A percentile compares a stretch with the other conserved stretches of the same genome.
Conservation (phyloP, 768 basidiomycete genomes). For the Termitomyces sp. region DNA sequence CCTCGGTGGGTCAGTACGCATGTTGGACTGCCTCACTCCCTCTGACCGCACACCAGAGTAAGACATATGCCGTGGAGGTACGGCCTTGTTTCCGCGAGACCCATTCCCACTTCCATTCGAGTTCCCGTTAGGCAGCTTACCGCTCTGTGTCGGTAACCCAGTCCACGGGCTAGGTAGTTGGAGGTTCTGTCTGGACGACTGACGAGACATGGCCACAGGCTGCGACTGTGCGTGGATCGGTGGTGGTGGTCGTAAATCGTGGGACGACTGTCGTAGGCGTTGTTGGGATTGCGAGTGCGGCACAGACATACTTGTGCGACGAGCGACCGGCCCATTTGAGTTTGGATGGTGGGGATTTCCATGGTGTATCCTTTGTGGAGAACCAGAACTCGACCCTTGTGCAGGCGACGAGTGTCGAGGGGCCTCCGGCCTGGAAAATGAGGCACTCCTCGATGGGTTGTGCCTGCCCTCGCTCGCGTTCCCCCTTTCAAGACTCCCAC, state of each 20-base stretch:
- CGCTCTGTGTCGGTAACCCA: conserved; percentile 30
- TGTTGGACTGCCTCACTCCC: conserved; percentile 7
- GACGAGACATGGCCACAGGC: conserved; percentile 17
- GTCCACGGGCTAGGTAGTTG: conserved; percentile 37
- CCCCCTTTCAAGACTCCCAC: conserved; percentile 6
- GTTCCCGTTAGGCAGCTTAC: conserved; percentile 18
- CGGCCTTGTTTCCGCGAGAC: conserved; percentile 1
- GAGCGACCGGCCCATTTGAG: conserved; percentile 12
- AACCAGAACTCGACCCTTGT: conserved; percentile 1
- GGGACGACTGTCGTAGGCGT: conserved; percentile 8
- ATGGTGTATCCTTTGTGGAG: conserved; percentile 12
- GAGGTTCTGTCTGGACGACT: conserved; percentile 18
- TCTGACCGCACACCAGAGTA: conserved; percentile 9
- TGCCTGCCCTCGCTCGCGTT: not conserved
- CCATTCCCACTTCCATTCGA: conserved; percentile 1
- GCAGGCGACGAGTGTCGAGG: conserved; percentile 15
- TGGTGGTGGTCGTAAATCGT: conserved; percentile 12
- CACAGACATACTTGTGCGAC: conserved; percentile 17
- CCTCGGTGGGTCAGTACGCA: conserved; percentile 7
- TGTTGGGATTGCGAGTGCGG: conserved; percentile 6
- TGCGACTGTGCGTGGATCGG: conserved; percentile 21
- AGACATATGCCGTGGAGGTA: conserved; percentile 9
- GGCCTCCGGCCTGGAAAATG: conserved; percentile 13
- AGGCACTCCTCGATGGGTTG: conserved; percentile 19
- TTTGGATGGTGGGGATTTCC: not conserved